Conservation (phyloP, 2,329 filamentous ascomycete genomes). For the Didymosphaeria variabile region DNA sequence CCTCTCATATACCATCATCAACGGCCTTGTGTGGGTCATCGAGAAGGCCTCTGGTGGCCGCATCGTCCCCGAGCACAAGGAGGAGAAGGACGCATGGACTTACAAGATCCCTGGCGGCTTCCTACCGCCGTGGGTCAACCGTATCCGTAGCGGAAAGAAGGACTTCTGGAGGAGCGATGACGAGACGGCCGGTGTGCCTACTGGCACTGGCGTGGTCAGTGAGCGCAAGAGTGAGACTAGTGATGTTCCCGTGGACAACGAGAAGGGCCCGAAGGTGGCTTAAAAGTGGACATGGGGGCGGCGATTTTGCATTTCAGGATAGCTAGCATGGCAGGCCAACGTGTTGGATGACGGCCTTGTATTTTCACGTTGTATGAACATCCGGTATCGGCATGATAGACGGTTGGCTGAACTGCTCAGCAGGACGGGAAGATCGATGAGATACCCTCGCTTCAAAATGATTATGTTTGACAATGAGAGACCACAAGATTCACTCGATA, state of each 20-base stretch:
- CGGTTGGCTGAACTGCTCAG: neutral
- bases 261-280: conserved; percentile 34
- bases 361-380: conserved; percentile 3
- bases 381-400: neutral
- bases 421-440: conserved; percentile 11
- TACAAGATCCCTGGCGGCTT: conserved; percentile 79
- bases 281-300: conserved; percentile 17
- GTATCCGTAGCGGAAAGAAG: conserved; percentile 72
- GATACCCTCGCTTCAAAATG: conserved; percentile 4
- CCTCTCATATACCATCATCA: conserved; percentile 78
- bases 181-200: conserved; percentile 34
- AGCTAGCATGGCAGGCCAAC: neutral
- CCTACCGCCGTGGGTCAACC: conserved; percentile 75
- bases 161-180: conserved; percentile 70
- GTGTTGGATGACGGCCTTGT: neutral
- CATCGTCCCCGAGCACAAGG: conserved; percentile 77
- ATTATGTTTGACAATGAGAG: neutral
- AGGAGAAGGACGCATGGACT: conserved; percentile 81
- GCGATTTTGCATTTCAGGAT: conserved; percentile 2
- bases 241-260: conserved; percentile 33
- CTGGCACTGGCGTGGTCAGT: conserved; percentile 21
- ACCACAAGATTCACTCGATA: too few relatives aligned
- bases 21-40: conserved; percentile 74
- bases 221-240: conserved; percentile 39
- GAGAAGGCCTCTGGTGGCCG: conserved; percentile 72